Base-by-base conservation (phyloP, 306 rosid species). In the Cucurbita ficifolia region DNA sequence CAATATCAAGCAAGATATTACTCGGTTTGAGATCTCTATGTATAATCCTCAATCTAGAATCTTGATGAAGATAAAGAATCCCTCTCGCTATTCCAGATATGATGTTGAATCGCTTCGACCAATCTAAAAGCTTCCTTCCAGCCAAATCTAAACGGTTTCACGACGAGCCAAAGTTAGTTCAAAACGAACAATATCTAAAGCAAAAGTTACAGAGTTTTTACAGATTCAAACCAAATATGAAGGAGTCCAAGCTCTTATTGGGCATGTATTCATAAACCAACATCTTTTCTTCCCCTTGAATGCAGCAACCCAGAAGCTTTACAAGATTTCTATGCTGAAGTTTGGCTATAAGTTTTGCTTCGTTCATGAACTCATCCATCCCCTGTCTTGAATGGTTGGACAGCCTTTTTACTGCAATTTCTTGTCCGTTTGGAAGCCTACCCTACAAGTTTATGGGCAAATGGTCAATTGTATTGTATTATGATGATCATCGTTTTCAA, bases 291-390 rank as follows among this genome's bases (percentile, higher is more conserved):
- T 74, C 84, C 46, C 39, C 64, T 5, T 89, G 79, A 71, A 85
- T 67, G 83, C 89, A 87, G 43, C 83, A 89, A 0, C 91, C 96
- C 60, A 86, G 74, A 45, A 89, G 86, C 42, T 79, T 87, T 21
- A 89, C 92, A 5, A 89, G 87, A 78, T 89, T 87, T 50, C 90
- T 73, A 21, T 89, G 96, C 65, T 86, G 90, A 81, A 89, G 96
- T 22, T 89, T 84, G 7, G 87, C 86, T 35, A 89, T 84, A 63
- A 84, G 76, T 50, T 5, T 42, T 9, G 84, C 85, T 86, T 89
- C 92, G 58, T 87, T 87, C 75, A 73, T 81, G 82, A 87, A 87
- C 76, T 88, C 90, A 3, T 81, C 21, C 2, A 79, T 39, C 22
- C 90, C 91, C 82, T 90, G 96, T 53, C 83, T 85, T 1, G 88